Base-by-base conservation (phyloP, 805 yeast species). In the Saccharomycopsis lassenensis region DNA sequence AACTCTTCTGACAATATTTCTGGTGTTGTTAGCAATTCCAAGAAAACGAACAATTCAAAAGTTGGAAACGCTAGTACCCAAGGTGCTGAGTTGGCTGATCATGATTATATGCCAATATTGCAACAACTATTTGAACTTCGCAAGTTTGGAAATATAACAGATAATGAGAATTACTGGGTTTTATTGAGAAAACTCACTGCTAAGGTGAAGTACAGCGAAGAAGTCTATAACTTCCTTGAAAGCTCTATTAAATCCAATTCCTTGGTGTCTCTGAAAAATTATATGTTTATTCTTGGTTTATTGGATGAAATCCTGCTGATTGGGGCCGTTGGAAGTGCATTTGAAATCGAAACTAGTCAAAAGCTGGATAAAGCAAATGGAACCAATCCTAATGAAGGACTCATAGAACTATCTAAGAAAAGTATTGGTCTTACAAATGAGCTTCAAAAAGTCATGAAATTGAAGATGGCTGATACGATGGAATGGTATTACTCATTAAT, bases 271-370 rank as follows among this genome's bases (percentile, higher is more conserved):
- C 59, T 63, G 5, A 52, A 55, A 1, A 80, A 77, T 46, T 80
- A 71, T 47, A 70, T 80, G 70, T 66, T 72, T 46, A 54, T 81
- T 7, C 59, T 82, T 24, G 91, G 89, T 0, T 55, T 81, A 7
- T 54, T 82, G 22, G 94, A 82, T 55, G 93, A 82, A 46, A 67
- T 82, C 12, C 79, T 91, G 0, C 80, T 89, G 1, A 71, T 78
- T 31, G 93, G 93, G 6, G 85, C 91, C 0, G 61, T 77, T 36
- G 89, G 85, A 5, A 75, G 83, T 3, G 81, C 74, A 50, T 74
- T 74, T 70, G 91, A 82, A 52, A 39, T 62, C 62, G 37, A 78
- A 69, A 26, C 54, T 56, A 15, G 49, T 66, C 29, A 51, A 59
- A 8, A 58, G 58, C 18, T 58, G 7, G 63, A 59, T 18, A 56